Percentiles rank a stretch among this genome's conserved stretches.
These are phyloP conservation scores for Syzygium jambos DNA, from an alignment of 345 rosid genomes.

Conservation along the genomic window DNA sequence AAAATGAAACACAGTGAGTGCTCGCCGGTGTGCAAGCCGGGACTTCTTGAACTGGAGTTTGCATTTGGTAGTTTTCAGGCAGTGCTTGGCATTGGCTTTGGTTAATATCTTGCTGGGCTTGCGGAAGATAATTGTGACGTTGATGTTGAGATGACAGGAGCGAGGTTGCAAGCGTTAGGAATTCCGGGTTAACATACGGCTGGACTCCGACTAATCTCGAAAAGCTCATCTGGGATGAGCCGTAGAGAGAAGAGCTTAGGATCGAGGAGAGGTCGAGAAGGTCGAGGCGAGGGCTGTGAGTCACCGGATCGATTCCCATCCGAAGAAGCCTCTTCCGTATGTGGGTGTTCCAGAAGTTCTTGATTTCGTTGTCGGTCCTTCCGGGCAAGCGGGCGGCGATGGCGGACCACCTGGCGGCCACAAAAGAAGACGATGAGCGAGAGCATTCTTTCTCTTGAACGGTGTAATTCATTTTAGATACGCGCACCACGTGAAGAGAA, in stretches of 20 bases:
- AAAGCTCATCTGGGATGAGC: conserved; percentile 34
- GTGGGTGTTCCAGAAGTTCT: conserved; percentile 88
- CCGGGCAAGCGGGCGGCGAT: conserved; percentile 84
- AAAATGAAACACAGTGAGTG: background rate
- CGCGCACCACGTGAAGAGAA: background rate
- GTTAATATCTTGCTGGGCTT: background rate
- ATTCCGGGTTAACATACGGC: conserved; percentile 32
- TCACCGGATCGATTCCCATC: conserved; percentile 89
- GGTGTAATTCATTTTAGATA: background rate
- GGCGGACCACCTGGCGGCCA: conserved; percentile 59
- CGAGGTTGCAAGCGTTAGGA: conserved; percentile 37
- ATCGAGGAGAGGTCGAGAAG: conserved; percentile 68
- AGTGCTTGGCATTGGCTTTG: background rate
- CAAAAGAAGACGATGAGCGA: background rate
- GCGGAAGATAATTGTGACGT: conserved; percentile 1
- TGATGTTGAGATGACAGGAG: conserved; percentile 19
- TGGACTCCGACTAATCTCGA: conserved; percentile 38
- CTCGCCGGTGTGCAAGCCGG: background rate
- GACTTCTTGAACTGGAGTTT: background rate
- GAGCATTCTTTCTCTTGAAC: background rate
- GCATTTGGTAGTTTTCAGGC: background rate
- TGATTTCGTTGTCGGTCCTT: conserved; percentile 82
- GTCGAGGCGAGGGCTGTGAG: conserved; percentile 70
- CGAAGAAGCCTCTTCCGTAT: conserved; percentile 63
- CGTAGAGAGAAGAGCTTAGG: conserved; percentile 39